A percentile compares a stretch with the other conserved stretches of the same genome.
These are phyloP conservation scores for Bertia moriformis DNA, from an alignment of 2,329 filamentous ascomycete species.

Conservation along the genomic window DNA sequence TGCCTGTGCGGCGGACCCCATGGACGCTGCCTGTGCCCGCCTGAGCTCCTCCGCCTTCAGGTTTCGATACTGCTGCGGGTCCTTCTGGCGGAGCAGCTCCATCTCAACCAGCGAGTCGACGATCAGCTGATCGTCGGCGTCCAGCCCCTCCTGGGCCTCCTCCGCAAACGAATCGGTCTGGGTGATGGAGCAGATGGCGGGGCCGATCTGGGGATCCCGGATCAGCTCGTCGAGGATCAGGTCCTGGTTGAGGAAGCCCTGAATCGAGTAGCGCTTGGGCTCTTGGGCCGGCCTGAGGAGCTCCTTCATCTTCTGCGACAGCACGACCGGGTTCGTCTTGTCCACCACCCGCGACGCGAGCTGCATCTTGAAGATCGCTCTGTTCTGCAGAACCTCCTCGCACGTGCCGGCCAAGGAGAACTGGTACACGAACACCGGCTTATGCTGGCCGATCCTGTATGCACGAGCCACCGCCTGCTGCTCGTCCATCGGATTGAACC, in stretches of 20 bases:
- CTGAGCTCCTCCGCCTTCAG: too few relatives aligned
- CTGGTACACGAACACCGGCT: slow-evolving; percentile 72
- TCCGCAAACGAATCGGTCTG: slow-evolving; percentile 61
- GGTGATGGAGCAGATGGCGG: slow-evolving; percentile 38
- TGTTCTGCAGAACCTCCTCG: slow-evolving; percentile 61
- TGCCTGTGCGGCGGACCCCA: too few relatives aligned
- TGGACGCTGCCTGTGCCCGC: too few relatives aligned
- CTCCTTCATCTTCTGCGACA: slow-evolving; percentile 38
- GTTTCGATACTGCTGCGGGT: too few relatives aligned
- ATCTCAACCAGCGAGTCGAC: too few relatives aligned
- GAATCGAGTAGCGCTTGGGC: slow-evolving; percentile 33
- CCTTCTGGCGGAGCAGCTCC: too few relatives aligned
- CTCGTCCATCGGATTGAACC: slow-evolving; percentile 68
- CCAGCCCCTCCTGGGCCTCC: slow-evolving; percentile 38
- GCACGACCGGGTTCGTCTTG: slow-evolving; percentile 61
- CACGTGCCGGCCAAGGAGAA: slow-evolving; percentile 67
- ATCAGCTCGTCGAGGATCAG: slow-evolving; percentile 36
- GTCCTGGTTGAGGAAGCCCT: slow-evolving; percentile 46
- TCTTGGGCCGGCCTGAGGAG: slow-evolving; percentile 45
- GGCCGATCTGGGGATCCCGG: slow-evolving; percentile 14
- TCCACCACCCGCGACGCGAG: slow-evolving; percentile 70
- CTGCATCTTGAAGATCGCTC: slow-evolving; percentile 68
- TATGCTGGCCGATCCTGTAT: slow-evolving; percentile 72
- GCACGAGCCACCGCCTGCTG: slow-evolving; percentile 77
- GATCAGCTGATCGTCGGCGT: too few relatives aligned